Evolutionary conservation across 1,139 yeast genomes (phyloP).

Genomic region (Hansenula lynferdii): DNA sequence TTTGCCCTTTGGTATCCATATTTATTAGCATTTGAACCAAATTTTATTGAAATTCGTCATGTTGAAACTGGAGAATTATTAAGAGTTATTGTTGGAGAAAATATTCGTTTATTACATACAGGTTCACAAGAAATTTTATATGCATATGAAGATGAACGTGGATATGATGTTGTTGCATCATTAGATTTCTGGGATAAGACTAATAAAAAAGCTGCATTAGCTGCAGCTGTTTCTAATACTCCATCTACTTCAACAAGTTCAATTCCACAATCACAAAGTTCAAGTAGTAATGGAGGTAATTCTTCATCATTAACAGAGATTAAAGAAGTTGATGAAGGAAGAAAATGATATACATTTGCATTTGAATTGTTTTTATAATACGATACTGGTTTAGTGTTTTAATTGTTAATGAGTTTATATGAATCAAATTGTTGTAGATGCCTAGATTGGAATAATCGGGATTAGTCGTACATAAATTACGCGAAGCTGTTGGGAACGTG

Average conservation of each 20-base stretch:
- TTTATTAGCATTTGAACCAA: constrained; percentile 82
- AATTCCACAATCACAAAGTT: neutral
- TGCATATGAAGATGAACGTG: constrained; percentile 87
- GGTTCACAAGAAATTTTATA: constrained; percentile 92
- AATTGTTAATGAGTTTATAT: neutral
- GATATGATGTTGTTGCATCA: constrained; percentile 87
- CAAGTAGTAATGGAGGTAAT: constrained; percentile 5
- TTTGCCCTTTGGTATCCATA: constrained; percentile 95
- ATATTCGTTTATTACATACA: constrained; percentile 81
- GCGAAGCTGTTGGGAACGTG: too few relatives aligned
- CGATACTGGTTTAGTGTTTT: neutral
- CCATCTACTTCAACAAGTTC: too few relatives aligned
- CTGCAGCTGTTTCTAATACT: neutral
- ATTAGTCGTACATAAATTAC: too few relatives aligned
- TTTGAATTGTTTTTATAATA: too few relatives aligned
- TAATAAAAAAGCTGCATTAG: constrained; percentile 6
- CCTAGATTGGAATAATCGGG: too few relatives aligned
- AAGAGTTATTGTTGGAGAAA: constrained; percentile 91
- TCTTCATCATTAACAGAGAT: constrained; percentile 14
- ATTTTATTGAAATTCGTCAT: constrained; percentile 88
- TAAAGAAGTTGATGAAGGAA: constrained; percentile 16
- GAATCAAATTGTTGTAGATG: too few relatives aligned
- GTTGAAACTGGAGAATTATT: constrained; percentile 83
- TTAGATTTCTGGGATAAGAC: constrained; percentile 72
- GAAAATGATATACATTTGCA: neutral